These are phyloP conservation scores for Candida mattraensis DNA, from an alignment of 805 yeast species.

Conservation along the genomic window DNA sequence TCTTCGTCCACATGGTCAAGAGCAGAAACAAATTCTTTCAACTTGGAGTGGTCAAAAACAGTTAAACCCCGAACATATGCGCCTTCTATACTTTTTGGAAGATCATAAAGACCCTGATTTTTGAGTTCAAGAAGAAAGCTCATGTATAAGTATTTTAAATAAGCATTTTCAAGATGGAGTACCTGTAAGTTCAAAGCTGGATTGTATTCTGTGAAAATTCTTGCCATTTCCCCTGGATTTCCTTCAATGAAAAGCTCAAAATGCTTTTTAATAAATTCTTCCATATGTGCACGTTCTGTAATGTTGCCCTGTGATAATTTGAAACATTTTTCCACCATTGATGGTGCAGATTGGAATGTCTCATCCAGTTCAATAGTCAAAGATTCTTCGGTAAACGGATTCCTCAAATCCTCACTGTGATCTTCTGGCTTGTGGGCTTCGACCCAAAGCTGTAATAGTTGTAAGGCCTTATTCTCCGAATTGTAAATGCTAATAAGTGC, in stretches of 20 bases:
- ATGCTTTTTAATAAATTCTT: constrained; percentile 27
- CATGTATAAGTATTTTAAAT: constrained; percentile 36
- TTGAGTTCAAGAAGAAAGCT: constrained; percentile 29
- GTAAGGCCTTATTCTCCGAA: constrained; percentile 49
- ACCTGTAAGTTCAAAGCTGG: constrained; percentile 42
- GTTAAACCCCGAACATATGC: constrained; percentile 31
- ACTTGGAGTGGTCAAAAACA: constrained; percentile 17
- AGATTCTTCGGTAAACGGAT: background rate
- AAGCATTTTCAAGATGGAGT: constrained; percentile 30
- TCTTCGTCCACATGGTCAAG: constrained; percentile 15
- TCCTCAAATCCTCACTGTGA: constrained; percentile 3
- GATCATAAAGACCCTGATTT: constrained; percentile 9
- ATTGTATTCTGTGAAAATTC: constrained; percentile 35
- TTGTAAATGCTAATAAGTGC: constrained; percentile 60
- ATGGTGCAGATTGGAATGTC: constrained; percentile 33
- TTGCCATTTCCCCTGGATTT: constrained; percentile 38
- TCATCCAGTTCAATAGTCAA: constrained; percentile 11
- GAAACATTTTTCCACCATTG: constrained; percentile 28
- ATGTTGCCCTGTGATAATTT: constrained; percentile 14
- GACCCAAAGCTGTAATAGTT: constrained; percentile 57
- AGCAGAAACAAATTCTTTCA: constrained; percentile 20
- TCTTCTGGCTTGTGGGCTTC: constrained; percentile 15
- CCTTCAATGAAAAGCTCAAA: constrained; percentile 30
- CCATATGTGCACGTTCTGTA: constrained; percentile 25
- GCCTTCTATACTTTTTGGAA: constrained; percentile 16